Evolutionary conservation across 129 eudicot genomes (phyloP), one percentile per base, ranked within the genome.

Genomic region (Pseudognaphalium luteoalbum): DNA sequence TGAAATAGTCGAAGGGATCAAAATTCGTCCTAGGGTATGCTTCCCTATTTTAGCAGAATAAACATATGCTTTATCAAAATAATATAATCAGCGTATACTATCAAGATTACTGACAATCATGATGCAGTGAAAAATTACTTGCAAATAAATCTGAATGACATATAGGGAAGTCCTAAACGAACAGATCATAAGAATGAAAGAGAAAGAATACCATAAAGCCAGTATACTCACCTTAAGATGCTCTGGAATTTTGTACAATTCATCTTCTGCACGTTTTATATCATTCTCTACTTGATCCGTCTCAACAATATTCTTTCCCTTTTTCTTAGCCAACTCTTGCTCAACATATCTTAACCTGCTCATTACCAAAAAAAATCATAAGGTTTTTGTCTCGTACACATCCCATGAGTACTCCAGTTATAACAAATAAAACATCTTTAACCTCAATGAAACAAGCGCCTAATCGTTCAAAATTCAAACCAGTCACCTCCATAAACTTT

Each of bases 271-370:
- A 63, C 71, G 88, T 84, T 84, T 84, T 44, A 95, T 79, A 66
- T 89, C 96, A 77, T 88, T 95, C 78, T 87, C 99, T 76, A 81
- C 91, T 81, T 91, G 91, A 83, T 89, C 58, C 1, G 79, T 65
- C 50, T 34, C 83, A 81, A 88, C 87, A 78, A 91, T 67, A 67
- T 83, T 86, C 87, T 85, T 91, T 65, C 99, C 99, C 77, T 88
- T 86, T 81, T 82, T 91, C 92, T 91, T 95, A 51, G 99, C 99
- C 88, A 95, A 76, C 71, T 95, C 99, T 87, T 89, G 96, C 74
- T 95, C 99, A 71, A 95, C 85, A 75, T 91, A 95, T 75, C 83
- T 89, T 83, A 95, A 60, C 99, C 99, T 95, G 86, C 65, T 10
- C 80, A 71, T 66, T 30, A 71, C 64, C 74, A 71, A 78, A 51